Evolutionary conservation across 2,329 filamentous ascomycete genomes (phyloP), one percentile per base, ranked within the genome.

Genomic region (Monosporascus sp.): DNA sequence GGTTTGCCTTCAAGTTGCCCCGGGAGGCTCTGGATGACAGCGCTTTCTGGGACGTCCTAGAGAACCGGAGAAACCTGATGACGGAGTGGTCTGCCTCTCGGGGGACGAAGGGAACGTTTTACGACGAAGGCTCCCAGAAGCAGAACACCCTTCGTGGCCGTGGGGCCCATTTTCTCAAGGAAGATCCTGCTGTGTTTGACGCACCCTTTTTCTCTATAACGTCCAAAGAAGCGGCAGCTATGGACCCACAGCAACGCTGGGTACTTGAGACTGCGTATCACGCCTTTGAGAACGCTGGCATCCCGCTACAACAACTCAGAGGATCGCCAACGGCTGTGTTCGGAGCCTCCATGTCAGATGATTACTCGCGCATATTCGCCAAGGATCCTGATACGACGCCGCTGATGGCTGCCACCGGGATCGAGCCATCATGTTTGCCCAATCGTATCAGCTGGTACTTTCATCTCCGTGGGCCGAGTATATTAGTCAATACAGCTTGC

Each of bases 391-490:
- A 67, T 16, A 56, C 55, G 7, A 60, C 63, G 37, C 65, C 64
- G 6, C 16, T 64, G 59, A 59, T 64, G 50, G 57, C 63, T 49
- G 57, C 61, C 26, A 68, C 63, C 3, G 66, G 66, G 58, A 53
- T 19, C n/a, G 52, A 51, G 27, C 46, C 55, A 38, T 50, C 57
- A 7, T 59, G 65, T 11, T 40, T 68, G 31, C 48, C 58, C 5
- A 59, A 59, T 46, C 50, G 59, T 4, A 17, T 61, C 6, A 57
- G 54, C 19, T 57, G 55, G 53, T 60, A 55, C 45, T 61, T 61
- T 37, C 51, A 58, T 38, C 43, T 61, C 1, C 38, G 51, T 4
- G 59, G 59, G 2, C 60, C 61, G 1, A 60, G 58, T 40, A 49
- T 63, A 8, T 52, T 55, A 4, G 40, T 62, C 5, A 53, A 63